Evolutionary conservation across 805 yeast species (phyloP).

Genomic region (Spathaspora passalidarum): DNA sequence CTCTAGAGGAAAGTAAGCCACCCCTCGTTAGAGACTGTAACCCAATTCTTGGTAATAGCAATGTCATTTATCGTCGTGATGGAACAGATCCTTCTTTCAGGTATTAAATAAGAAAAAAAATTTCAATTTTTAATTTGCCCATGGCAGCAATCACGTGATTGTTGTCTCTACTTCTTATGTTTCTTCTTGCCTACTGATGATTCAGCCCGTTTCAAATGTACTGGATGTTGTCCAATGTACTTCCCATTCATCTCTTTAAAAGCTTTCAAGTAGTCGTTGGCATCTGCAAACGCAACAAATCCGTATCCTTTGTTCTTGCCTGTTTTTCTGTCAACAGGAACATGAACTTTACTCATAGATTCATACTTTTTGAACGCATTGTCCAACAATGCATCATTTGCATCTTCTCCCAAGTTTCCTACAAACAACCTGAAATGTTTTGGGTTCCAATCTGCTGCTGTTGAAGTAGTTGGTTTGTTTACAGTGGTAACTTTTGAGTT

Average conservation of each 20-base stretch:
- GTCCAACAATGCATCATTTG: slow-evolving; percentile 52
- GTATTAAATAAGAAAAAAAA: not conserved
- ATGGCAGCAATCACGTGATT: not conserved
- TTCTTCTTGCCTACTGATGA: slow-evolving; percentile 19
- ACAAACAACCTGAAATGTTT: slow-evolving; percentile 69
- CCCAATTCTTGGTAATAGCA: slow-evolving; percentile 1
- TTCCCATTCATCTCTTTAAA: slow-evolving; percentile 76
- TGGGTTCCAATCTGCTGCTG: slow-evolving; percentile 60
- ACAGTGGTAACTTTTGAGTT: slow-evolving; percentile 11
- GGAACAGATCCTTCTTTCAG: not conserved
- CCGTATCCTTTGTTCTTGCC: slow-evolving; percentile 65
- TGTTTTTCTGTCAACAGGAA: slow-evolving; percentile 50
- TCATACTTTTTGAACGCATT: slow-evolving; percentile 52
- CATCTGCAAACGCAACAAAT: slow-evolving; percentile 62
- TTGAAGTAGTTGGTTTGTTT: slow-evolving; percentile 11
- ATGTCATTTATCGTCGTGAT: not conserved
- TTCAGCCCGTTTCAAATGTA: slow-evolving; percentile 63
- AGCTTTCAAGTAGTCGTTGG: slow-evolving; percentile 67
- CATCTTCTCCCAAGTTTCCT: slow-evolving; percentile 72
- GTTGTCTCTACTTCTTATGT: not conserved
- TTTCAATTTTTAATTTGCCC: not conserved
- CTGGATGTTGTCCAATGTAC: slow-evolving; percentile 72
- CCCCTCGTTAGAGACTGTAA: not conserved
- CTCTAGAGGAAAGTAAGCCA: not conserved
- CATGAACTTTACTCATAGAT: slow-evolving; percentile 55